Percentiles rank a stretch among this genome's conserved stretches.
Conservation (phyloP, 2,329 filamentous ascomycete species). For the Neofusicoccum cordaticola region DNA sequence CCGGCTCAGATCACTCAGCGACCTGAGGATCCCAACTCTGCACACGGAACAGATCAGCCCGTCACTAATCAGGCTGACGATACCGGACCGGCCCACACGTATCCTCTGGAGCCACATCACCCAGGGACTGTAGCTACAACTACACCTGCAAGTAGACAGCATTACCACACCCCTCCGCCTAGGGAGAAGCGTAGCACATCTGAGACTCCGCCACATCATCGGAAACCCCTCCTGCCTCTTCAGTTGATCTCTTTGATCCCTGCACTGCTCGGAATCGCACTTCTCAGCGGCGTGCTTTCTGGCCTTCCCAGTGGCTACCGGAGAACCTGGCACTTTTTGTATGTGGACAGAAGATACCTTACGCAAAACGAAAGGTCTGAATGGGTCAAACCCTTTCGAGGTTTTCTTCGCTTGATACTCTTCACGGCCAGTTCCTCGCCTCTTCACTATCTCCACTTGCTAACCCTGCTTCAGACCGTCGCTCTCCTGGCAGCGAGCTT, state of each 20-base stretch:
- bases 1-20: too few relatives aligned
- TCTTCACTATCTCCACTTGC: not conserved
- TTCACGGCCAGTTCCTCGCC: not conserved
- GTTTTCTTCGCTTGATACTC: not conserved
- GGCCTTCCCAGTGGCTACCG: not conserved
- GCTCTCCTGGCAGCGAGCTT: not conserved
- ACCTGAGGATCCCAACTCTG: too few relatives aligned
- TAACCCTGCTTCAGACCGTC: not conserved
- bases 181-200: too few relatives aligned
- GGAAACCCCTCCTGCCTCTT: not conserved
- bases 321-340: not conserved
- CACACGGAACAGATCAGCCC: too few relatives aligned
- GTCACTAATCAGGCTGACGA: too few relatives aligned
- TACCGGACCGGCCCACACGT: too few relatives aligned
- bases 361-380: not conserved
- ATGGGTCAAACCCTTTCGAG: not conserved
- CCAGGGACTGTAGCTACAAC: too few relatives aligned
- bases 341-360: not conserved
- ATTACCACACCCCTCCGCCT: too few relatives aligned
- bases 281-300: not conserved
- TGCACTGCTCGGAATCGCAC: not conserved
- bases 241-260: not conserved
- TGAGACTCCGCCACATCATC: too few relatives aligned
- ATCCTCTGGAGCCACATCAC: too few relatives aligned
- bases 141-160: too few relatives aligned